These are phyloP conservation scores for Claviceps sp. DNA, from an alignment of 2,329 filamentous ascomycete genomes.

Conservation along the genomic window DNA sequence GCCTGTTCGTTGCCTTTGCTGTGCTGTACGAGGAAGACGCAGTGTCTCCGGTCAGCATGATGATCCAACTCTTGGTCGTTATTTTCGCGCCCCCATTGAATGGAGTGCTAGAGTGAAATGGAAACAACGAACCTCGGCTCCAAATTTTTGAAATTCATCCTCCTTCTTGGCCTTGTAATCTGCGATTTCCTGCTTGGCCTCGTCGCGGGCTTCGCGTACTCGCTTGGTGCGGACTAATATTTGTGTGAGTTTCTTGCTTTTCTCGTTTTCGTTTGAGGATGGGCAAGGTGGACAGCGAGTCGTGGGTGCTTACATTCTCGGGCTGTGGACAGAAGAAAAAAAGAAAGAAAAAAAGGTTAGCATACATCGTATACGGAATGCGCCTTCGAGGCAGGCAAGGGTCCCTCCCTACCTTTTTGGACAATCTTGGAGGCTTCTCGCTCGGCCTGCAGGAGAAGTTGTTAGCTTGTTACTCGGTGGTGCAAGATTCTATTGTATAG, in stretches of 20 bases:
- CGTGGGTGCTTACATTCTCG: constrained; percentile 65
- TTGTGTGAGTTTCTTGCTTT: not conserved
- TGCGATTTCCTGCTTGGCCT: constrained; percentile 96
- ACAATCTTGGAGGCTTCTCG: constrained; percentile 98
- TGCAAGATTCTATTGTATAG: not conserved
- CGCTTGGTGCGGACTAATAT: constrained; percentile 66
- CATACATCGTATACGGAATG: not conserved
- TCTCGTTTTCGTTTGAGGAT: not conserved
- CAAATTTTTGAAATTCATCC: constrained; percentile 87
- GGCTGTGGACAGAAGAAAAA: constrained; percentile 33
- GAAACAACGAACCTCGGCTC: constrained; percentile 45
- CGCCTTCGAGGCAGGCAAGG: not conserved
- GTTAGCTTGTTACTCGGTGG: constrained; percentile 1
- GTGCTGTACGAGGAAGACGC: constrained; percentile 45
- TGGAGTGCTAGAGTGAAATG: not conserved
- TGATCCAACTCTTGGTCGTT: too few species aligned
- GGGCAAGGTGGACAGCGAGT: not conserved
- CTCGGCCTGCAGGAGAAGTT: constrained; percentile 56
- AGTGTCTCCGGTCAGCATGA: too few species aligned
- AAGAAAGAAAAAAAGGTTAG: not conserved
- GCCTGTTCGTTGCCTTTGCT: constrained; percentile 74
- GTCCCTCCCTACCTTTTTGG: constrained; percentile 61
- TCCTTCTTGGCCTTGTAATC: constrained; percentile 85
- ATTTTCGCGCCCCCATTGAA: not conserved
- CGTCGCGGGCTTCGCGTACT: constrained; percentile 88